A percentile compares a stretch with the other conserved stretches of the same genome.
phyloP scores from a whole-genome alignment of 768 basidiomycete species.

The Naganishia antarctica region DNA sequence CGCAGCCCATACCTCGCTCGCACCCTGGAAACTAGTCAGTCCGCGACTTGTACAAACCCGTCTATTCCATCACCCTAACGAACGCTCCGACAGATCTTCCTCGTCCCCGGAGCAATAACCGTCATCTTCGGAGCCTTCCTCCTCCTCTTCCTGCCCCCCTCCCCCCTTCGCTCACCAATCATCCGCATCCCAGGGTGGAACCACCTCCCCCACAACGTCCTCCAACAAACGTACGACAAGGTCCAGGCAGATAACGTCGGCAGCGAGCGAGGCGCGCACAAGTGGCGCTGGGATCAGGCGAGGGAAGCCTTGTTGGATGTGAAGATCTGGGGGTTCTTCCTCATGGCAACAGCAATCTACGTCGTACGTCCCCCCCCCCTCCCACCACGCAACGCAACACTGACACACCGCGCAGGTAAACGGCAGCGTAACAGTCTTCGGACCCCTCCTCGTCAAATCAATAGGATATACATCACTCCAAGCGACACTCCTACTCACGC shows the following conservation, averaged over 20 bases:
- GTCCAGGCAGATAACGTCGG: conserved; percentile 29
- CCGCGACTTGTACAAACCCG: no score
- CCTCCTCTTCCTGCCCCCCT: conserved; percentile 44
- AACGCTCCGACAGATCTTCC: conserved; percentile 48
- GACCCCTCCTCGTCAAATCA: conserved; percentile 46
- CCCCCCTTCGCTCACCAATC: conserved; percentile 22
- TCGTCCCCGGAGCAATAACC: conserved; percentile 39
- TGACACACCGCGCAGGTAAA: conserved; percentile 8
- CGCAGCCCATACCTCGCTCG: conserved; percentile 3
- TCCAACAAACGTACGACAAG: conserved; percentile 12
- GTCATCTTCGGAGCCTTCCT: conserved; percentile 43
- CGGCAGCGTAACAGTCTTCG: conserved; percentile 47
- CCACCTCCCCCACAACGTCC: not conserved
- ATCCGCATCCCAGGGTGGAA: not conserved
- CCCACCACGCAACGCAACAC: not conserved
- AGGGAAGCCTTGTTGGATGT: conserved; percentile 44
- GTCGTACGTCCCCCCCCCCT: not conserved
- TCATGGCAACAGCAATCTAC: conserved; percentile 38
- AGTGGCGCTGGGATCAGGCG: conserved; percentile 40
- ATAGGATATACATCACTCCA: conserved; percentile 48
- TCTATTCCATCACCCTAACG: no score
- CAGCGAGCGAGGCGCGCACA: conserved; percentile 29
- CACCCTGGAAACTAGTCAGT: conserved; percentile 13
- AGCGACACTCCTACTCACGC: conserved; percentile 43
- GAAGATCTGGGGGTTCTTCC: conserved; percentile 48